A percentile compares a stretch with the other conserved stretches of the same genome.
phyloP scores from a whole-genome alignment of 352 stramenopile species.

The Phytopythium litorale region DNA sequence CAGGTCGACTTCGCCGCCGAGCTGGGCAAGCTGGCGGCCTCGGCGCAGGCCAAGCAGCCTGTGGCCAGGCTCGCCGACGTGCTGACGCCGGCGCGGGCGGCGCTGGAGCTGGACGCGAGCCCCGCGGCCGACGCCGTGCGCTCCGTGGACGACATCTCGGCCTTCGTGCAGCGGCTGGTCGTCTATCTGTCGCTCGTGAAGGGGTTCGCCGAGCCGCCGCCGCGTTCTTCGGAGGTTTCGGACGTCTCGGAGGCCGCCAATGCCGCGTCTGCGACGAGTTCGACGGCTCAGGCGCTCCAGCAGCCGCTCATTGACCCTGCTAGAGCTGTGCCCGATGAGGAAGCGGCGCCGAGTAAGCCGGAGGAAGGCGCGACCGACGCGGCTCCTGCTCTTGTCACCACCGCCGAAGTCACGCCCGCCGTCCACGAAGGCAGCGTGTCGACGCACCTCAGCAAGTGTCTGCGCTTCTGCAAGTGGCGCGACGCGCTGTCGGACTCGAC shows the following conservation, averaged over 20 bases:
- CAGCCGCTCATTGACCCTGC: constrained; percentile 39
- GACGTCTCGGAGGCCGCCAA: constrained; percentile 5
- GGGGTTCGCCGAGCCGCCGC: constrained; percentile 32
- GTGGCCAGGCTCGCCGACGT: constrained; percentile 33
- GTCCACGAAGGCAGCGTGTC: background rate
- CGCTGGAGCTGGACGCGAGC: constrained; percentile 20
- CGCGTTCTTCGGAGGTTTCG: constrained; percentile 1
- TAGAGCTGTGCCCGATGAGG: background rate
- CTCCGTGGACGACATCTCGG: constrained; percentile 26
- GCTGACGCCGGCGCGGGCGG: constrained; percentile 32
- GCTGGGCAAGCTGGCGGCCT: constrained; percentile 30
- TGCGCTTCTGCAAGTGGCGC: constrained; percentile 56
- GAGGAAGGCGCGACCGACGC: background rate
- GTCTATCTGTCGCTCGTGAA: constrained; percentile 57
- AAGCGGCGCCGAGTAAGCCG: background rate
- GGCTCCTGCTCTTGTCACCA: background rate
- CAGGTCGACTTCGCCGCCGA: constrained; percentile 46
- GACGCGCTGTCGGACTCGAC: constrained; percentile 43
- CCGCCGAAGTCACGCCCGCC: background rate
- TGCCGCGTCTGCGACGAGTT: constrained; percentile 9
- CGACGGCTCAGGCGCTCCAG: constrained; percentile 11
- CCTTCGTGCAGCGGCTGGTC: constrained; percentile 26
- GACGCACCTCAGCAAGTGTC: constrained; percentile 23
- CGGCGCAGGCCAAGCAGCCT: constrained; percentile 22
- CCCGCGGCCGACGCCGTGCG: constrained; percentile 3